Evolutionary conservation across 495 filamentous ascomycete genomes (phyloP).

Genomic region (Penicilliopsis zonata): DNA sequence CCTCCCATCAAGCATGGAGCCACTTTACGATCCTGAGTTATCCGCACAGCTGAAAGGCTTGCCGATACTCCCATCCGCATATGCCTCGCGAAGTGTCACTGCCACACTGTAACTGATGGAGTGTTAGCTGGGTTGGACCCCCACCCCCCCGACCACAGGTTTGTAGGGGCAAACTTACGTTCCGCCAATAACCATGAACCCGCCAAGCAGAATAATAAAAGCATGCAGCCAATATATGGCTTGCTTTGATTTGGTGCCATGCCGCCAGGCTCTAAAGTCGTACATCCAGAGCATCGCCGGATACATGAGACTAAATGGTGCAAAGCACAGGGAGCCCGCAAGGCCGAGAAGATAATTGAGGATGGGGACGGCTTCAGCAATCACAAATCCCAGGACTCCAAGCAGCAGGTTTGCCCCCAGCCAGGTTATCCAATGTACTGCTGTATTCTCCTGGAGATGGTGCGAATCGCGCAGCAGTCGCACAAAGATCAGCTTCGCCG

Average conservation of each 20-base stretch:
- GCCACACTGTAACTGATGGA: no score
- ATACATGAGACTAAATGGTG: slow-evolving; percentile 26
- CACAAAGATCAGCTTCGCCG: slow-evolving; percentile 52
- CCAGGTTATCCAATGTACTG: slow-evolving; percentile 40
- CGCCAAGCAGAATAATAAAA: slow-evolving; percentile 18
- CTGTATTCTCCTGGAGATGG: slow-evolving; percentile 44
- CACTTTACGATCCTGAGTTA: no score
- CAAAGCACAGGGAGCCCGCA: slow-evolving; percentile 25
- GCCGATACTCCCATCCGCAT: no score
- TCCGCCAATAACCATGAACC: slow-evolving; percentile 27
- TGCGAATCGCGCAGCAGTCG: slow-evolving; percentile 41
- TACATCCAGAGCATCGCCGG: slow-evolving; percentile 36
- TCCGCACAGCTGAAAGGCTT: no score
- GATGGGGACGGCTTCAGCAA: slow-evolving; percentile 59
- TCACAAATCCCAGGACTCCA: no score
- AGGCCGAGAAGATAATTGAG: slow-evolving; percentile 51
- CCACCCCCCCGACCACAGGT: no score
- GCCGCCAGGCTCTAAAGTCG: slow-evolving; percentile 24
- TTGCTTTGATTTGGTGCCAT: slow-evolving; percentile 9
- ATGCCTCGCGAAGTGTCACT: no score
- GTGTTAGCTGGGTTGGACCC: no score
- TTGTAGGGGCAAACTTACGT: no score
- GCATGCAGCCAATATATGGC: slow-evolving; percentile 16
- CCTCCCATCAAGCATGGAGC: no score
- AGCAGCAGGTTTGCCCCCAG: no score